Evolutionary conservation across 495 filamentous ascomycete genomes (phyloP).

Genomic region (Xylaria nigripes): DNA sequence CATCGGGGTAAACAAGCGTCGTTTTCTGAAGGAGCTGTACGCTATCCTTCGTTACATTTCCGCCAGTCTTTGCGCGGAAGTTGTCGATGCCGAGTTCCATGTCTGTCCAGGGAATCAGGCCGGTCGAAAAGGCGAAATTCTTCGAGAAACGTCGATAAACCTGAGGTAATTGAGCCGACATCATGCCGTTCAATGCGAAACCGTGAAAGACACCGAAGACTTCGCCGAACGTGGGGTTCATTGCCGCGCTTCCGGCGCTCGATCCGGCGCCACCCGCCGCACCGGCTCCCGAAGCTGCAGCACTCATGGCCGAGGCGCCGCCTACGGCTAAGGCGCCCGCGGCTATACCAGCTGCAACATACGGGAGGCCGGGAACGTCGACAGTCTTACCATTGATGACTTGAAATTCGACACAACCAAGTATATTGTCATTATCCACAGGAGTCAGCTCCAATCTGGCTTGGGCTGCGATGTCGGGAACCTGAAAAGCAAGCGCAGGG

Average conservation of each 20-base stretch:
- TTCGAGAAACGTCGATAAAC: conserved; percentile 81
- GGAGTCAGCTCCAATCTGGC: conserved; percentile 70
- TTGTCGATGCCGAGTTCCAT: conserved; percentile 80
- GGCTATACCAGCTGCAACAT: conserved; percentile 80
- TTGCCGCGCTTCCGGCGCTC: conserved; percentile 45
- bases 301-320: conserved; percentile 61
- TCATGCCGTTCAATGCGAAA: conserved; percentile 91
- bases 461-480: conserved; percentile 85
- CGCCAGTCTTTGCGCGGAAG: conserved; percentile 73
- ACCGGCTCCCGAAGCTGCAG: conserved; percentile 47
- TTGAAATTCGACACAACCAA: conserved; percentile 77
- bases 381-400: conserved; percentile 84
- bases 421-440: conserved; percentile 46
- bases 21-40: conserved; percentile 65
- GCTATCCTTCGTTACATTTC: conserved; percentile 73
- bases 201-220: conserved; percentile 88
- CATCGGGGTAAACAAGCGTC: conserved; percentile 56
- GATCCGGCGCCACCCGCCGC: conserved; percentile 28
- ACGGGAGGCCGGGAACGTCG: conserved; percentile 65
- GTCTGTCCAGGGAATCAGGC: conserved; percentile 69
- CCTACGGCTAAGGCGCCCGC: conserved; percentile 71
- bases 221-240: conserved; percentile 79
- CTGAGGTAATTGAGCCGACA: conserved; percentile 76
- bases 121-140: conserved; percentile 91
- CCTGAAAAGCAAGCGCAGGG: conserved; percentile 79